A percentile compares a stretch with the other conserved stretches of the same genome.
These are phyloP conservation scores for Tremella fuciformis DNA, from an alignment of 768 basidiomycete genomes.

Conservation along the genomic window DNA sequence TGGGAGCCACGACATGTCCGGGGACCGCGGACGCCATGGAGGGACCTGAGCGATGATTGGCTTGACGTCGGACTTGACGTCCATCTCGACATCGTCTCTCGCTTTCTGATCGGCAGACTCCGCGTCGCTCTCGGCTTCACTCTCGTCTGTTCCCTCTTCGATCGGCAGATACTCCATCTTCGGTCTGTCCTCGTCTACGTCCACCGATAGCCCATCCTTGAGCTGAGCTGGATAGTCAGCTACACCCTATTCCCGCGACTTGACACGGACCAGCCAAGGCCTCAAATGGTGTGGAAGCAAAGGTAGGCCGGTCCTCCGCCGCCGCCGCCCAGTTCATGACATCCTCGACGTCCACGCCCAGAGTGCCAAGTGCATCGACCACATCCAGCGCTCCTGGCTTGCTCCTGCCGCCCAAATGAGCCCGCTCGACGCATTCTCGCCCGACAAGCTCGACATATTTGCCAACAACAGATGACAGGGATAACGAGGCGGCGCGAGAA, in stretches of 20 bases:
- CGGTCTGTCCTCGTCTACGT: conserved; percentile 20
- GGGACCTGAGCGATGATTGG: background rate
- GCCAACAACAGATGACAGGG: conserved; percentile 28
- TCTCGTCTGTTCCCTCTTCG: background rate
- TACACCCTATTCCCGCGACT: background rate
- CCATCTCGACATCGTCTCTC: background rate
- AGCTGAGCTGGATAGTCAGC: conserved; percentile 22
- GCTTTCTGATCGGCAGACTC: background rate
- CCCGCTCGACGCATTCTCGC: conserved; percentile 28
- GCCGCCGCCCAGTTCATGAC: conserved; percentile 28
- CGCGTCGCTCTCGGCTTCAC: background rate
- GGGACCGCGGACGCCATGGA: background rate
- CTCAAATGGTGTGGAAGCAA: background rate
- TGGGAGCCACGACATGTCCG: conserved; percentile 11
- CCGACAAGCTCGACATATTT: conserved; percentile 35
- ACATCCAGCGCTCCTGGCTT: conserved; percentile 40
- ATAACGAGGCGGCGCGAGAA: conserved; percentile 33
- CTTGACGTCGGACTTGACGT: background rate
- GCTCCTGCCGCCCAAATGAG: conserved; percentile 30
- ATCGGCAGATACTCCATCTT: conserved; percentile 22
- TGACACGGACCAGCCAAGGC: background rate
- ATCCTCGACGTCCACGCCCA: conserved; percentile 30
- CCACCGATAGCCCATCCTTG: conserved; percentile 17
- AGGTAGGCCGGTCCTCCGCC: conserved; percentile 11
- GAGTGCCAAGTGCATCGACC: conserved; percentile 28